Conservation (phyloP, 2,329 filamentous ascomycete species). For the Peltaster fructicola region DNA sequence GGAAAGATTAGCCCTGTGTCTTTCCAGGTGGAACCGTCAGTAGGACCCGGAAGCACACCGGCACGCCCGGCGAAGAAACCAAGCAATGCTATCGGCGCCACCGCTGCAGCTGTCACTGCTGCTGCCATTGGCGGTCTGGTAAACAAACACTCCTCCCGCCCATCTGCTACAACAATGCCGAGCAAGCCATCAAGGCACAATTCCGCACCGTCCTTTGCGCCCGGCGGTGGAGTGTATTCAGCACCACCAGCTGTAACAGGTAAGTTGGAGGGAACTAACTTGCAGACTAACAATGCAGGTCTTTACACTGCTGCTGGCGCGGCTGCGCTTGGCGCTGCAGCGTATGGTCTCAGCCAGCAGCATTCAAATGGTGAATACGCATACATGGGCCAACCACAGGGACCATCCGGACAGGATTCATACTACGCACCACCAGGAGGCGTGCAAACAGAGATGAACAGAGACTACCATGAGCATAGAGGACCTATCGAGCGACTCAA, state of each 20-base stretch:
- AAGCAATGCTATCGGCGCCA: constrained; percentile 1
- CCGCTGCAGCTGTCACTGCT: background rate
- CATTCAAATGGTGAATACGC: constrained; percentile 13
- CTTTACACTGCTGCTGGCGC: constrained; percentile 29
- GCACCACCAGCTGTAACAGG: constrained; percentile 3
- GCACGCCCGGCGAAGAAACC: constrained; percentile 4
- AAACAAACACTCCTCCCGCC: too few species aligned
- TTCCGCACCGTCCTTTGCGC: too few species aligned
- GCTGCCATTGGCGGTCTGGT: background rate
- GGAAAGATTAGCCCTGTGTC: constrained; percentile 9
- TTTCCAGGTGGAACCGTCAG: too few species aligned
- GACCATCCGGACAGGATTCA: too few species aligned
- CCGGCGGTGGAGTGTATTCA: constrained; percentile 7
- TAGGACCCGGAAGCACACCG: too few species aligned
- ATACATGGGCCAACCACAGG: too few species aligned
- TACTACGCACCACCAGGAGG: constrained; percentile 4
- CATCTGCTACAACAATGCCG: background rate
- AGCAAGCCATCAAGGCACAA: background rate
- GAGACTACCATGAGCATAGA: constrained; percentile 30
- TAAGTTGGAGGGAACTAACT: constrained; percentile 27
- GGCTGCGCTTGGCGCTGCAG: constrained; percentile 23
- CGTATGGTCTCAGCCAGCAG: constrained; percentile 27
- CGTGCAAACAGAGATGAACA: constrained; percentile 9
- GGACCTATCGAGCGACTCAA: constrained; percentile 42
- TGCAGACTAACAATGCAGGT: constrained; percentile 25